A percentile compares a stretch with the other conserved stretches of the same genome.
Conservation (phyloP, 768 basidiomycete genomes). For the Cubamyces lactineus region DNA sequence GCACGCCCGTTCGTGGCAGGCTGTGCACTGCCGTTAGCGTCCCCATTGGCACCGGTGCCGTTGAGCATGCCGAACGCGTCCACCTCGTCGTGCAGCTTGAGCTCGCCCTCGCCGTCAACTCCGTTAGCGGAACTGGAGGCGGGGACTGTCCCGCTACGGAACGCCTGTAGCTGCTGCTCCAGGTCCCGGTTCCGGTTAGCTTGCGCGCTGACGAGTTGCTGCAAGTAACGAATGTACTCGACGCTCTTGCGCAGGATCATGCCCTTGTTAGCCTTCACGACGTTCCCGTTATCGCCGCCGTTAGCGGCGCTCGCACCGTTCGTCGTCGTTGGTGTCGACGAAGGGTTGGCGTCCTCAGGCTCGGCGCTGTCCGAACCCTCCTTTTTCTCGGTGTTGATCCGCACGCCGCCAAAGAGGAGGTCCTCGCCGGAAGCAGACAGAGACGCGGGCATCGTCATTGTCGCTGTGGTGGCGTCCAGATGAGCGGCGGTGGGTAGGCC, state of each 20-base stretch:
- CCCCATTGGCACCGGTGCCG: conserved; percentile 1
- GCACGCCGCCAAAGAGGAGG: conserved; percentile 29
- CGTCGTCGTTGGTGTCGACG: conserved; percentile 20
- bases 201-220: conserved; percentile 83
- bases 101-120: conserved; percentile 29
- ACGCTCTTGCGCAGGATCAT: conserved; percentile 81
- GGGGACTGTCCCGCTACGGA: conserved; percentile 34
- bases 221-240: conserved; percentile 68
- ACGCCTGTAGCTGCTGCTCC: conserved; percentile 66
- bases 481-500: neutral
- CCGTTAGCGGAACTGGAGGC: conserved; percentile 2
- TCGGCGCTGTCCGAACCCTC: conserved; percentile 30
- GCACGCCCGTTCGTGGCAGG: conserved; percentile 21
- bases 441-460: conserved; percentile 32
- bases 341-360: conserved; percentile 25
- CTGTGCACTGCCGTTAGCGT: conserved; percentile 2
- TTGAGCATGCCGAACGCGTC: conserved; percentile 25
- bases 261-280: conserved; percentile 92
- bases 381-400: conserved; percentile 32
- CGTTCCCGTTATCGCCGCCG: conserved; percentile 41
- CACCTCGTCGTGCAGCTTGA: conserved; percentile 36
- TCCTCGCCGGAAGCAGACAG: conserved; percentile 32
- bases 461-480: conserved; percentile 24
- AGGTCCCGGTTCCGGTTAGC: conserved; percentile 78
- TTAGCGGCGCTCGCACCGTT: conserved; percentile 27